Conservation (phyloP, 345 rosid species). For the Lagerstroemia speciosa region DNA sequence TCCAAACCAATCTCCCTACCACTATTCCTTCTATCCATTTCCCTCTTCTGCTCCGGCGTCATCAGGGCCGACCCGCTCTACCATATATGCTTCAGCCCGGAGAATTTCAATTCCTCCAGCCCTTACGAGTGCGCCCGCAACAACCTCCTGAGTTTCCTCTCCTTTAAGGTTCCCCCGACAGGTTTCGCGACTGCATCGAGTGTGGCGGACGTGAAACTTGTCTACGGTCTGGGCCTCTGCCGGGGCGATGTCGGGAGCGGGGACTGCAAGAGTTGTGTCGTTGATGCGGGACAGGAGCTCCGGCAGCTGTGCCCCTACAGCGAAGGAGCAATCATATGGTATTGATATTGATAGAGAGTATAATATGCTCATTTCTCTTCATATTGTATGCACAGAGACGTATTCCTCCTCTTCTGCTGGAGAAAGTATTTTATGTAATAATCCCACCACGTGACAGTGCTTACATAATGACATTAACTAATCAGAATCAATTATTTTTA, state of each 20-base stretch:
- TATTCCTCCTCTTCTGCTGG: too few species aligned
- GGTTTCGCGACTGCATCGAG: constrained; percentile 42
- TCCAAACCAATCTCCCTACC: background rate
- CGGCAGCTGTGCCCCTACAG: constrained; percentile 33
- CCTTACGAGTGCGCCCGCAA: constrained; percentile 36
- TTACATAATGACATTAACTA: too few species aligned
- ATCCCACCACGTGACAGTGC: too few species aligned
- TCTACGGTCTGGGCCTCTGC: constrained; percentile 48
- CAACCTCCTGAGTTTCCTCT: constrained; percentile 24
- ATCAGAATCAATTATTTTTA: too few species aligned
- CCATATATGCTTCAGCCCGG: constrained; percentile 34
- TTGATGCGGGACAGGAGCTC: constrained; percentile 34
- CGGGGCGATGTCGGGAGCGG: constrained; percentile 43
- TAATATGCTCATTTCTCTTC: background rate
- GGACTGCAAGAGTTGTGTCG: constrained; percentile 40
- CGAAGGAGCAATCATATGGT: constrained; percentile 44
- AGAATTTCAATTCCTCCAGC: constrained; percentile 27
- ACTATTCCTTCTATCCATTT: background rate
- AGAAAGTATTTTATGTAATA: too few species aligned
- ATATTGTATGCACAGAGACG: too few species aligned
- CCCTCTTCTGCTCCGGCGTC: background rate
- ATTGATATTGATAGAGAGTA: background rate
- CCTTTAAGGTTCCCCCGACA: constrained; percentile 28
- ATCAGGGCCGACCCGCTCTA: constrained; percentile 20
- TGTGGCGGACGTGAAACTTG: constrained; percentile 18